phyloP scores from a whole-genome alignment of 2,329 filamentous ascomycete species.

The Chaetomium globosum region DNA sequence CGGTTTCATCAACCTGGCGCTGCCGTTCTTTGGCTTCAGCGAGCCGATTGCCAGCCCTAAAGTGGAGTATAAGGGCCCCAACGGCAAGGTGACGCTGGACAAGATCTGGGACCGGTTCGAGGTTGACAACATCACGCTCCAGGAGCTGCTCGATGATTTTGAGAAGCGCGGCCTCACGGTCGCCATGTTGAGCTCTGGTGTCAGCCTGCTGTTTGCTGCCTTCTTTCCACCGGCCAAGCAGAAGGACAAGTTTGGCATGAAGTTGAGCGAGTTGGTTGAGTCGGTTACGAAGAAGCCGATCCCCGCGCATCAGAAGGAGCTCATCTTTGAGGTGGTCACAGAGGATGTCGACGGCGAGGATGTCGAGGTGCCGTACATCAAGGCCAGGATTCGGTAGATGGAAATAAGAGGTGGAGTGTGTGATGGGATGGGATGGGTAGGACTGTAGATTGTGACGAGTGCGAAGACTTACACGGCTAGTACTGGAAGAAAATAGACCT shows the following conservation, averaged over 20 bases:
- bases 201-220: constrained; percentile 88
- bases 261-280: constrained; percentile 85
- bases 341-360: constrained; percentile 89
- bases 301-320: constrained; percentile 86
- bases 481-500: constrained; percentile 11
- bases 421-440: not conserved
- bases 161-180: constrained; percentile 77
- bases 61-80: constrained; percentile 79
- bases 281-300: constrained; percentile 89
- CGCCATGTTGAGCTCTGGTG: constrained; percentile 95
- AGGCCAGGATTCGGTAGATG: constrained; percentile 68
- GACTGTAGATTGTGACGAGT: not conserved
- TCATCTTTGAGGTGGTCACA: constrained; percentile 94
- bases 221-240: constrained; percentile 82
- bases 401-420: not conserved
- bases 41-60: constrained; percentile 95
- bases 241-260: constrained; percentile 79
- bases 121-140: constrained; percentile 79
- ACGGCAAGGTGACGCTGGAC: constrained; percentile 82
- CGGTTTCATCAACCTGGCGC: constrained; percentile 91
- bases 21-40: constrained; percentile 98
- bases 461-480: not conserved
- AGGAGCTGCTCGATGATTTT: constrained; percentile 82
- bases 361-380: constrained; percentile 95
- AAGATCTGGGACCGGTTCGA: constrained; percentile 99